Evolutionary conservation across 495 filamentous ascomycete genomes (phyloP).

Genomic region (Pseudevernia furfuracea): DNA sequence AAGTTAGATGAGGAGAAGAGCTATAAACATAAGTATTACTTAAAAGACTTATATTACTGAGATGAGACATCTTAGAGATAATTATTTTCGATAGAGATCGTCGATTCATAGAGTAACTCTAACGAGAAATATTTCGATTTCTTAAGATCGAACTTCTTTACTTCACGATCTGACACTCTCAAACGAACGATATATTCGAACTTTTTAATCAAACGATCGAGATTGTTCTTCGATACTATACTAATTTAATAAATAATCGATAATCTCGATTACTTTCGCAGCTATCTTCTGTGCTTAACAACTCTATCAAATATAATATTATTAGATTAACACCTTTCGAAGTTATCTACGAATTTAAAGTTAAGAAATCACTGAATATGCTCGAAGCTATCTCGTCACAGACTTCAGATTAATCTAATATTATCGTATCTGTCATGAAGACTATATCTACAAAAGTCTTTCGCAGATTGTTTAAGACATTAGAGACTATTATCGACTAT

Average conservation of each 20-base stretch:
- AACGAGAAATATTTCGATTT: not conserved
- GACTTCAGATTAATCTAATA: no score
- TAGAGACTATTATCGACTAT: no score
- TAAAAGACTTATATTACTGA: not conserved
- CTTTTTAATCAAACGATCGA: not conserved
- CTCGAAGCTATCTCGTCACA: no score
- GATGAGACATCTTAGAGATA: not conserved
- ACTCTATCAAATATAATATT: not conserved
- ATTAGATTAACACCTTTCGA: not conserved
- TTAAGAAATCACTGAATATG: no score
- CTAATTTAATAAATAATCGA: not conserved
- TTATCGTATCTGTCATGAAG: no score
- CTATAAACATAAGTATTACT: not conserved
- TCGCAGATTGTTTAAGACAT: no score
- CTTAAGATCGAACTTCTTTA: not conserved
- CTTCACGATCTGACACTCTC: not conserved
- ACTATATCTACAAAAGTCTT: no score
- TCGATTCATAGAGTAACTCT: no score
- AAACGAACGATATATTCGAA: not conserved
- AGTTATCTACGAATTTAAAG: no score
- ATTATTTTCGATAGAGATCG: no score
- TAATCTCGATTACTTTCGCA: not conserved
- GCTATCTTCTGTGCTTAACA: not conserved
- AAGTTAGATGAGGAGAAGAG: not conserved
- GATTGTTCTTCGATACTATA: not conserved